Percentiles rank a stretch among this genome's conserved stretches.
These are phyloP conservation scores for Iberis pinnata DNA, from an alignment of 345 rosid species.

Conservation along the genomic window DNA sequence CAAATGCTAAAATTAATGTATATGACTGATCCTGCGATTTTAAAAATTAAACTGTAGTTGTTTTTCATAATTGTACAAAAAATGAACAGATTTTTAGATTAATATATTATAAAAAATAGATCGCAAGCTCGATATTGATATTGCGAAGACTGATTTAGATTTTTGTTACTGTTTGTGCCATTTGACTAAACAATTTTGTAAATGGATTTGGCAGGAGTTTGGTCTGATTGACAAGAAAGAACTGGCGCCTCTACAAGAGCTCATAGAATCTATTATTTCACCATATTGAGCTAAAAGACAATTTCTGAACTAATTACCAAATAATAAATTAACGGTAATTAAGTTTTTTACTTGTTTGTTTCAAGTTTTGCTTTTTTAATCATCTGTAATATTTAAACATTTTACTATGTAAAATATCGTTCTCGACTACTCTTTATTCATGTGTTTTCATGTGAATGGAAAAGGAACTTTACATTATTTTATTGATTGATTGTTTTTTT, in stretches of 20 bases:
- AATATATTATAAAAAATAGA: too few relatives aligned
- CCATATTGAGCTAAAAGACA: conserved; percentile 46
- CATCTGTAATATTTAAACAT: conserved; percentile 18
- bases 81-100: too few relatives aligned
- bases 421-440: conserved; percentile 16
- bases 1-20: too few relatives aligned
- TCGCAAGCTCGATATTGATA: too few relatives aligned
- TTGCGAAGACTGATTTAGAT: too few relatives aligned
- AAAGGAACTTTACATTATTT: conserved; percentile 24
- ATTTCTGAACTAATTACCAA: not conserved
- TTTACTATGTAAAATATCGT: conserved; percentile 16
- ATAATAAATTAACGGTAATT: conserved; percentile 20
- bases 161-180: not conserved
- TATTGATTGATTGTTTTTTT: not conserved
- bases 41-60: too few relatives aligned
- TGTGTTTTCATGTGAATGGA: conserved; percentile 26
- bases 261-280: conserved; percentile 74
- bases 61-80: too few relatives aligned
- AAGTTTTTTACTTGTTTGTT: not conserved
- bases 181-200: not conserved
- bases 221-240: conserved; percentile 95
- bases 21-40: too few relatives aligned
- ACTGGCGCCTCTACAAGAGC: conserved; percentile 95
- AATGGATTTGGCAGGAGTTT: conserved; percentile 58
- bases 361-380: not conserved